Conservation (phyloP, 768 basidiomycete species). For the Leucocoprinus leucothites region DNA sequence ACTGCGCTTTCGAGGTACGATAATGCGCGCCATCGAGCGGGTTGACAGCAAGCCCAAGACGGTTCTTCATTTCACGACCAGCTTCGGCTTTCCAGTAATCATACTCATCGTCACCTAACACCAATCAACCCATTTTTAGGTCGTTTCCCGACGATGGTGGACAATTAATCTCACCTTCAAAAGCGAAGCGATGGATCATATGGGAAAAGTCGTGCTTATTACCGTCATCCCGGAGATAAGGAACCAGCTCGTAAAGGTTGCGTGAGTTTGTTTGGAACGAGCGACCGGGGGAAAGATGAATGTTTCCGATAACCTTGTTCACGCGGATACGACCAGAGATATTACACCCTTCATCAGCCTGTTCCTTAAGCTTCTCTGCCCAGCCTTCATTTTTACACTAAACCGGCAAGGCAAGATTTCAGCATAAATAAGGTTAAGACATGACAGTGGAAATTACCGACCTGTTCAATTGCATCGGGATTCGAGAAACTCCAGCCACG, state of each 20-base stretch:
- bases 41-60: slow-evolving; percentile 69
- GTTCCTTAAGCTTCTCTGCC: slow-evolving; percentile 90
- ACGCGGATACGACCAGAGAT: slow-evolving; percentile 88
- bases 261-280: slow-evolving; percentile 88
- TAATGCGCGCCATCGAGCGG: slow-evolving; percentile 72
- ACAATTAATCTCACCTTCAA: slow-evolving; percentile 45
- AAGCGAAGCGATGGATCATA: slow-evolving; percentile 74
- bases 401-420: not conserved
- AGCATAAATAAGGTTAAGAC: not conserved
- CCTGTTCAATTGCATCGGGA: slow-evolving; percentile 92
- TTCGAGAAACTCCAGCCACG: slow-evolving; percentile 95
- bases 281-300: slow-evolving; percentile 90
- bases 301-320: slow-evolving; percentile 96
- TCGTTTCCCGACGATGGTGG: not conserved
- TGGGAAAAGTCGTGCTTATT: slow-evolving; percentile 95
- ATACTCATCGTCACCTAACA: slow-evolving; percentile 70
- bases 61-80: slow-evolving; percentile 61
- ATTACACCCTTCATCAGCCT: slow-evolving; percentile 93
- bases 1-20: slow-evolving; percentile 70
- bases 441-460: slow-evolving; percentile 28
- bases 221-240: slow-evolving; percentile 86
- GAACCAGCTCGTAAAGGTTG: slow-evolving; percentile 86
- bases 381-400: slow-evolving; percentile 94
- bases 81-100: slow-evolving; percentile 61
- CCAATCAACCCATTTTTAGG: not conserved